Conservation (phyloP, 2,329 filamentous ascomycete species). For the Immersiporthe knoxdaviesiana region DNA sequence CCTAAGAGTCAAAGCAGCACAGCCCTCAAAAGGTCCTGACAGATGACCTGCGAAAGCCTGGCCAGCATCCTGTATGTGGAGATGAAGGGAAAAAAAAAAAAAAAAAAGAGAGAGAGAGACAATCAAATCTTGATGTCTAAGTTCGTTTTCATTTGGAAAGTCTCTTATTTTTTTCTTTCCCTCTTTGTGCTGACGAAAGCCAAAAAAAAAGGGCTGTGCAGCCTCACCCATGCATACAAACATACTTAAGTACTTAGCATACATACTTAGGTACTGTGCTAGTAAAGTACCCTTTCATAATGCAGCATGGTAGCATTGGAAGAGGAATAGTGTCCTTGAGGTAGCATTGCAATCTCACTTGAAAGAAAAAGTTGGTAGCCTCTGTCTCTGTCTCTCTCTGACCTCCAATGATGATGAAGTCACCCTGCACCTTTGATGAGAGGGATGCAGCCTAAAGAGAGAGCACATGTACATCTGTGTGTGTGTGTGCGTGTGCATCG, state of each 20-base stretch:
- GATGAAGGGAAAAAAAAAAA: background rate
- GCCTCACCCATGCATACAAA: background rate
- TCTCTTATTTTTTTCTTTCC: background rate
- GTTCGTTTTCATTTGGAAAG: no score
- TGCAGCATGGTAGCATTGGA: background rate
- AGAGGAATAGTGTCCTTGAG: conserved; percentile 9
- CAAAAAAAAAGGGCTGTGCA: background rate
- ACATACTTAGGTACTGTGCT: no score
- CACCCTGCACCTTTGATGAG: background rate
- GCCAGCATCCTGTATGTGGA: background rate
- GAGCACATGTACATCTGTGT: background rate
- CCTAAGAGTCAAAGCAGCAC: background rate
- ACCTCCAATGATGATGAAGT: conserved; percentile 9
- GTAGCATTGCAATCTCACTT: conserved; percentile 12
- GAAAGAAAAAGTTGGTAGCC: conserved; percentile 10
- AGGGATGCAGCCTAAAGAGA: background rate
- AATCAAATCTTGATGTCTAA: no score
- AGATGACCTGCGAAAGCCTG: conserved; percentile 6
- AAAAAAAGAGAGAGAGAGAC: no score
- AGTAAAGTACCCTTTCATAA: background rate
- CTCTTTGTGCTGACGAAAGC: background rate
- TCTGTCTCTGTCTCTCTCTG: background rate
- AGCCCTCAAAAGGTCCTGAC: conserved; percentile 4
- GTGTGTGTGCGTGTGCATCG: background rate
- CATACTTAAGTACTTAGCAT: background rate